Evolutionary conservation across 139 green algal genomes (phyloP), one percentile per base, ranked within the genome.

Genomic region (Chlorella sp.): DNA sequence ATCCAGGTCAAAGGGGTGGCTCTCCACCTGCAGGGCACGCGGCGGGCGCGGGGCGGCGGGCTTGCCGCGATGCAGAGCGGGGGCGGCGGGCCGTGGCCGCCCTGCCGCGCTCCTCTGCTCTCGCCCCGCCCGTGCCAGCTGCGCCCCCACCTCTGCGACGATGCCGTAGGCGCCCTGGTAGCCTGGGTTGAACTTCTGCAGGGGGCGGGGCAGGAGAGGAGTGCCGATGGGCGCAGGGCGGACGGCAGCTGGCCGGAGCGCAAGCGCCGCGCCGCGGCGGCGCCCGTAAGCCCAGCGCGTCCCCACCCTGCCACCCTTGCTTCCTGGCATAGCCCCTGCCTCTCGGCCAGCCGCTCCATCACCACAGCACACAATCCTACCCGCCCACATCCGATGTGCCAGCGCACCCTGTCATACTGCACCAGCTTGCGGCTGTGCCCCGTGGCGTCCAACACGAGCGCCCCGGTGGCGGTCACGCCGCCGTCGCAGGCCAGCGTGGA

Each of bases 101-200:
- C n/a, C n/a, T n/a, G n/a, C n/a, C n/a, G n/a, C n/a, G n/a, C n/a
- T n/a, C n/a, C n/a, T n/a, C n/a, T n/a, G n/a, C n/a, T n/a, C n/a
- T n/a, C n/a, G n/a, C n/a, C n/a, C n/a, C n/a, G n/a, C n/a, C n/a
- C n/a, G n/a, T n/a, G n/a, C n/a, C n/a, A n/a, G n/a, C n/a, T n/a
- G n/a, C n/a, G n/a, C n/a, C n/a, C n/a, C n/a, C n/a, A n/a, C n/a
- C 63, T 80, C 88, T 73, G 86, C 88, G 35, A 96, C 81, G 41
- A 99, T 97, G 43, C 96, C 96, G 77, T 98, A 99, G 11, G 96
- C 96, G 2, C 88, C 95, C 83, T 99, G 95, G 76, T 86, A 86
- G 45, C 81, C 76, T 75, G 73, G 38, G 11, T 45, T 42, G 62
- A 33, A 43, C 7, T 11, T 43, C 9, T 35, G n/a, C 42, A 14